Percentiles rank a stretch among this genome's conserved stretches.
Evolutionary conservation across 176 grass and related monocot species (phyloP).

Genomic region (Carex myosuroides): DNA sequence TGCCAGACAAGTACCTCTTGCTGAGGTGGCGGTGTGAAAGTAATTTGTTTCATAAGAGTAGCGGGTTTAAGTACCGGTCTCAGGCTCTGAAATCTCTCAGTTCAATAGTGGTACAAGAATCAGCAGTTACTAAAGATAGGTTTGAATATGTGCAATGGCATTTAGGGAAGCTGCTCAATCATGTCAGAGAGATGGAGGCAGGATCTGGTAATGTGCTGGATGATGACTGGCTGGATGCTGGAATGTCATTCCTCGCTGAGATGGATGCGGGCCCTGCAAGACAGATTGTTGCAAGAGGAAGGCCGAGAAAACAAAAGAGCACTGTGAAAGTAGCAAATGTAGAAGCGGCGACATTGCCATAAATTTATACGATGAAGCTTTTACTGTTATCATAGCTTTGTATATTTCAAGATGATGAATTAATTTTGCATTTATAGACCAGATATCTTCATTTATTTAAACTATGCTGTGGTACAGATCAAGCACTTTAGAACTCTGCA

Average conservation of each 20-base stretch:
- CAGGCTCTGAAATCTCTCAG: slow-evolving; percentile 42
- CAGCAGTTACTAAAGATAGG: slow-evolving; percentile 21
- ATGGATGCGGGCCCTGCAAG: slow-evolving; percentile 5
- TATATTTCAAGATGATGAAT: background rate
- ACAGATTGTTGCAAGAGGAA: slow-evolving; percentile 8
- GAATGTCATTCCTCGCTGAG: slow-evolving; percentile 16
- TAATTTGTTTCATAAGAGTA: slow-evolving; percentile 38
- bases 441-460: background rate
- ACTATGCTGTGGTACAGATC: background rate
- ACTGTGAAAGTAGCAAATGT: slow-evolving; percentile 8
- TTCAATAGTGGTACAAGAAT: slow-evolving; percentile 40
- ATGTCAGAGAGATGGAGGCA: slow-evolving; percentile 38
- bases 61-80: slow-evolving; percentile 31
- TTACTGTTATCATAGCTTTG: background rate
- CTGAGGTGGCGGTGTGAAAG: slow-evolving; percentile 31
- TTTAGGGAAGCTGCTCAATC: slow-evolving; percentile 33
- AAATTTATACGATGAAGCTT: background rate
- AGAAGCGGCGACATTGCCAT: background rate
- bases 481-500: background rate
- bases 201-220: slow-evolving; percentile 13
- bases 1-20: slow-evolving; percentile 37
- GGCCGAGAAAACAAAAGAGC: slow-evolving; percentile 24
- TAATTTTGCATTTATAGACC: background rate
- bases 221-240: slow-evolving; percentile 20
- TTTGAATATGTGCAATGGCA: slow-evolving; percentile 40